Conservation (phyloP, 2,329 filamentous ascomycete genomes). For the Grosmannia serpens region DNA sequence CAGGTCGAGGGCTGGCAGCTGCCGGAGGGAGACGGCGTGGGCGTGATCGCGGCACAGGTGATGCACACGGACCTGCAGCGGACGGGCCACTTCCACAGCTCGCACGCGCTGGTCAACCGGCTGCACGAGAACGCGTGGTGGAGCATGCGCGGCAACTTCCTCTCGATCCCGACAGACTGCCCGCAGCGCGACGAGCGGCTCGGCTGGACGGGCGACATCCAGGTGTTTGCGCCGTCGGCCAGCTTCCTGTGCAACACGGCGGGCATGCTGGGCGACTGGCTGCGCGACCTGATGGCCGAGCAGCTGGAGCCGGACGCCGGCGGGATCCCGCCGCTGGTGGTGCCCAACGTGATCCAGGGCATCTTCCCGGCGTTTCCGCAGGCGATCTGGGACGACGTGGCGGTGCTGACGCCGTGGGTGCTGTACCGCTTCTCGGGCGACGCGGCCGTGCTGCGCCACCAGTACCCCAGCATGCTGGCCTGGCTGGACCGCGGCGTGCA, state of each 20-base stretch:
- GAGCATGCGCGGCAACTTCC: slow-evolving; percentile 48
- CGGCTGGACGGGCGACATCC: slow-evolving; percentile 41
- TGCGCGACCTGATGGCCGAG: slow-evolving; percentile 29
- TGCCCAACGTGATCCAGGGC: slow-evolving; percentile 9
- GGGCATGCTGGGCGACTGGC: slow-evolving; percentile 38
- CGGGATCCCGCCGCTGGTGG: slow-evolving; percentile 15
- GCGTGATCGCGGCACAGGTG: slow-evolving; percentile 9
- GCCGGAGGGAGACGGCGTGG: slow-evolving; percentile 9
- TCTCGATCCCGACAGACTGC: slow-evolving; percentile 46
- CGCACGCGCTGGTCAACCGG: slow-evolving; percentile 37
- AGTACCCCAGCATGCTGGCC: slow-evolving; percentile 17
- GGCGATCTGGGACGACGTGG: slow-evolving; percentile 19
- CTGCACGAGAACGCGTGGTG: slow-evolving; percentile 43
- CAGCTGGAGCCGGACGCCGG: background rate
- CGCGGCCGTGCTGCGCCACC: slow-evolving; percentile 15
- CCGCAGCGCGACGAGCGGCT: slow-evolving; percentile 43
- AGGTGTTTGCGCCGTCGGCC: slow-evolving; percentile 37
- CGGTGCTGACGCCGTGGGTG: slow-evolving; percentile 19
- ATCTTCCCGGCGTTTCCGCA: background rate
- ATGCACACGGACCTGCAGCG: slow-evolving; percentile 40
- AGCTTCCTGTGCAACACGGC: slow-evolving; percentile 41
- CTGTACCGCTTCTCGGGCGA: slow-evolving; percentile 19
- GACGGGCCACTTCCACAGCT: slow-evolving; percentile 39
- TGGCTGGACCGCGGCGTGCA: slow-evolving; percentile 16
- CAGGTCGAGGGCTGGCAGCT: slow-evolving; percentile 33